Evolutionary conservation across 75 land plant species (phyloP), one percentile per base, ranked within the genome.

Genomic region (Pinus tabuliformis): DNA sequence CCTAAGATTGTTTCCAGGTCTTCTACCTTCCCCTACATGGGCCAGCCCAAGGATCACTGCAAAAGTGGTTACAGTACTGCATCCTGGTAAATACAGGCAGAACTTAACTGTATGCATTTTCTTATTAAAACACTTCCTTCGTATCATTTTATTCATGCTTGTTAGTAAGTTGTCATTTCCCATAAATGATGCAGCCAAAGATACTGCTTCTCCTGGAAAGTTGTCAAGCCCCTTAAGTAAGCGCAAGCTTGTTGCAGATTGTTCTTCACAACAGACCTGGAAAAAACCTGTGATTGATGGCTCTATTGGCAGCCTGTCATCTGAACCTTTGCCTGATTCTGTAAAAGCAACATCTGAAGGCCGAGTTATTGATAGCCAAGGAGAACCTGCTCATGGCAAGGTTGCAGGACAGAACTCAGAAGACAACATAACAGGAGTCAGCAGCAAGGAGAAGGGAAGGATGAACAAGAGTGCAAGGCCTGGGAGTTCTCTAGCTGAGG

Each of bases 1-100:
- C 3, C 76, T 95, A 78, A 92, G 92, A 83, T 74, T 82, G 57
- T 86, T 86, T 33, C 86, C 89, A 56, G 68, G 77, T 65, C 62
- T 89, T 80, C 77, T 86, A 72, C 78, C 90, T 18, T 82, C 81
- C 39, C 59, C 88, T 24, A 28, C 81, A 14, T 59, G 62, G 58
- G 24, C 83, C 58, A 45, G 78, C 30, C 78, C 80, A 77, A 84
- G 77, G 62, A 70, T 30, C 13, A 79, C 80, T 42, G 77, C 39
- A 59, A 88, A 75, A 83, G 78, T 93, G 13, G 76, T 75, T 5
- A 85, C 86, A 58, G 52, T 81, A 21, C 56, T 62, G 39, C 75
- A 61, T 60, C 49, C 42, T 75, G 62, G 76, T 58, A 75, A 37
- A 59, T 75, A 75, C 5, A 59, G 75, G 62, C 21, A 14, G 6